phyloP scores from a whole-genome alignment of 805 yeast genomes.

The Tetrapisispora namnaoensis region DNA sequence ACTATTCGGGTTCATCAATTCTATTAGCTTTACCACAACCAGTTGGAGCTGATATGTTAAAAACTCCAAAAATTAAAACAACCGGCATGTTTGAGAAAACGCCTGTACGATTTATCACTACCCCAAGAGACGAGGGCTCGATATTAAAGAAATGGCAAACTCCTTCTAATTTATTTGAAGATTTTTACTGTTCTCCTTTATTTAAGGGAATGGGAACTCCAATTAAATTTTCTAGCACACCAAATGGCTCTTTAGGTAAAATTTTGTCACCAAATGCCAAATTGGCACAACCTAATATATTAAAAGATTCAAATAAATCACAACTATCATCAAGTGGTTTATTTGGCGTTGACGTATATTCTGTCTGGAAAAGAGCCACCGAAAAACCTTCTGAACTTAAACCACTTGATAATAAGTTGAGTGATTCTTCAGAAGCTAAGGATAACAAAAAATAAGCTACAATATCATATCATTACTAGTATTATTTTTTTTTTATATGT shows the following conservation, averaged over 20 bases:
- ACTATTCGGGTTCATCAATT: conserved; percentile 25
- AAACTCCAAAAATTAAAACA: conserved; percentile 18
- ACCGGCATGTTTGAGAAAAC: conserved; percentile 14
- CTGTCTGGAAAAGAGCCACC: conserved; percentile 29
- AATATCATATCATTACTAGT: neutral
- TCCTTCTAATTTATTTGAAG: conserved; percentile 27
- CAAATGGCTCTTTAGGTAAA: conserved; percentile 9
- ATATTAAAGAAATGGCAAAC: conserved; percentile 25
- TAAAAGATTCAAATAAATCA: conserved; percentile 14
- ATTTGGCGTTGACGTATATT: conserved; percentile 29
- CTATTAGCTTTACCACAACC: conserved; percentile 1
- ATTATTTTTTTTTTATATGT: no score
- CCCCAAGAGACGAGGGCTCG: conserved; percentile 19
- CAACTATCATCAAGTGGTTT: conserved; percentile 23
- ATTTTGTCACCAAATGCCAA: conserved; percentile 4
- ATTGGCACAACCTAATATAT: neutral
- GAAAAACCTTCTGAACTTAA: conserved; percentile 4
- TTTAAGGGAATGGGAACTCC: conserved; percentile 20
- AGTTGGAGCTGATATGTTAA: conserved; percentile 8
- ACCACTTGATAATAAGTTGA: neutral
- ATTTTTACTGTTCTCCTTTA: conserved; percentile 26
- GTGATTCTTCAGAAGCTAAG: neutral
- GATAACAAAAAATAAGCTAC: neutral
- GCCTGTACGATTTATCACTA: conserved; percentile 14
- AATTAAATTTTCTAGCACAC: conserved; percentile 10